A percentile compares a stretch with the other conserved stretches of the same genome.
phyloP scores from a whole-genome alignment of 1,139 yeast species.

The Saccharomycopsis phalli region DNA sequence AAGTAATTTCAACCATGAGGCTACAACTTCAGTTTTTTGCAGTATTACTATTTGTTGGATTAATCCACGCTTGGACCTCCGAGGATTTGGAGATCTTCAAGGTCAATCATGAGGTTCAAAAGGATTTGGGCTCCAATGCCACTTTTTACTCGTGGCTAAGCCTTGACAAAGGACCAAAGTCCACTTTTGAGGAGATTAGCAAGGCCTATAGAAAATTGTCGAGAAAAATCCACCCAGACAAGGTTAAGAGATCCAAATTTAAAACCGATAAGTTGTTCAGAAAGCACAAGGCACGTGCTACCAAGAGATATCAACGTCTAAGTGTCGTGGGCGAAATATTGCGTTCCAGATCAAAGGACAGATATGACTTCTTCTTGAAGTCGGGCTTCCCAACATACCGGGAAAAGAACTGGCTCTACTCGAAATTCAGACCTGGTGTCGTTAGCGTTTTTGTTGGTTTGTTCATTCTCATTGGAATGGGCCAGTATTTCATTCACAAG shows the following conservation, averaged over 20 bases:
- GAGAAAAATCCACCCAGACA: conserved; percentile 77
- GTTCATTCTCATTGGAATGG: conserved; percentile 39
- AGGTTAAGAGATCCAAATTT: conserved; percentile 35
- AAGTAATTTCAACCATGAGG: too few relatives aligned
- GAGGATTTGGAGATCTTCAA: conserved; percentile 78
- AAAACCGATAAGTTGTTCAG: conserved; percentile 23
- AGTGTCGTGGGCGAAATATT: conserved; percentile 69
- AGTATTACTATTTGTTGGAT: too few relatives aligned
- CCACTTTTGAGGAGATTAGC: conserved; percentile 55
- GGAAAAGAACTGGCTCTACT: conserved; percentile 43
- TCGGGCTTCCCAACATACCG: conserved; percentile 81
- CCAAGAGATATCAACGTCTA: conserved; percentile 60
- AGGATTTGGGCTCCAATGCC: conserved; percentile 43
- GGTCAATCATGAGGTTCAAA: conserved; percentile 55
- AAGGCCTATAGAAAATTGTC: conserved; percentile 71
- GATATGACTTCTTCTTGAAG: conserved; percentile 76
- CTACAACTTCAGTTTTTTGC: too few relatives aligned
- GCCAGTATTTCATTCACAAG: conserved; percentile 50
- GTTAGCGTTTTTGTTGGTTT: conserved; percentile 42
- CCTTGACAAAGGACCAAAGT: conserved; percentile 41
- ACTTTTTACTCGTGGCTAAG: conserved; percentile 67
- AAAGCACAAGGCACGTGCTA: conserved; percentile 30
- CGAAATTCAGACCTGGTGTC: conserved; percentile 50
- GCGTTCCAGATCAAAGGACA: conserved; percentile 51
- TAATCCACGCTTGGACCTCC: conserved; percentile 42